phyloP scores from a whole-genome alignment of 345 rosid genomes.

The Reutealis trisperma region DNA sequence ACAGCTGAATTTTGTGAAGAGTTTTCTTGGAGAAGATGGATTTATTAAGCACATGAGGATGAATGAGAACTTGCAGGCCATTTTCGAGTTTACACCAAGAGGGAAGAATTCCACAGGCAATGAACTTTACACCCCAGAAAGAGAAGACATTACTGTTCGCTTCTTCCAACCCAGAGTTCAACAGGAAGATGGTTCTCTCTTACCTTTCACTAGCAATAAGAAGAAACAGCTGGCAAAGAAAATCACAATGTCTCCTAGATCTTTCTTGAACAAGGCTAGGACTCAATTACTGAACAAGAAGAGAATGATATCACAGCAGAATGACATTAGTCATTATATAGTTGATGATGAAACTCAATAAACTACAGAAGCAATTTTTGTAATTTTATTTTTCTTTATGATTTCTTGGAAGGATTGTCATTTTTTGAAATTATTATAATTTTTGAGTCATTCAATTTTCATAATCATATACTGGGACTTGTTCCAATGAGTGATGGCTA shows the following conservation, averaged over 20 bases:
- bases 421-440: neutral
- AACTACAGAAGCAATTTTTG: too few species aligned
- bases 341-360: neutral
- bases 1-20: slow-evolving; percentile 20
- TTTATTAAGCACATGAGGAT: slow-evolving; percentile 14
- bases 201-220: neutral
- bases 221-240: slow-evolving; percentile 3
- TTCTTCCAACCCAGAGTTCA: neutral
- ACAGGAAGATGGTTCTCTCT: slow-evolving; percentile 5
- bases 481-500: neutral
- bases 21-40: slow-evolving; percentile 22
- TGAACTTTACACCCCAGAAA: neutral
- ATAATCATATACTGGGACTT: neutral
- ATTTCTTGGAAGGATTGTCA: neutral
- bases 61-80: slow-evolving; percentile 17
- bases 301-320: slow-evolving; percentile 25
- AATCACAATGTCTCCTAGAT: slow-evolving; percentile 5
- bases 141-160: slow-evolving; percentile 11
- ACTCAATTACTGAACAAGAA: slow-evolving; percentile 13
- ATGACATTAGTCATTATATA: neutral
- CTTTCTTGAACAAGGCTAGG: slow-evolving; percentile 25
- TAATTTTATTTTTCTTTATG: too few species aligned
- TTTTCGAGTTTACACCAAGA: slow-evolving; percentile 5
- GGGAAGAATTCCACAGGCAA: neutral
- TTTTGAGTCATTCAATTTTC: neutral